Conservation (phyloP, 208 protist species). For the Lotmaria passim region DNA sequence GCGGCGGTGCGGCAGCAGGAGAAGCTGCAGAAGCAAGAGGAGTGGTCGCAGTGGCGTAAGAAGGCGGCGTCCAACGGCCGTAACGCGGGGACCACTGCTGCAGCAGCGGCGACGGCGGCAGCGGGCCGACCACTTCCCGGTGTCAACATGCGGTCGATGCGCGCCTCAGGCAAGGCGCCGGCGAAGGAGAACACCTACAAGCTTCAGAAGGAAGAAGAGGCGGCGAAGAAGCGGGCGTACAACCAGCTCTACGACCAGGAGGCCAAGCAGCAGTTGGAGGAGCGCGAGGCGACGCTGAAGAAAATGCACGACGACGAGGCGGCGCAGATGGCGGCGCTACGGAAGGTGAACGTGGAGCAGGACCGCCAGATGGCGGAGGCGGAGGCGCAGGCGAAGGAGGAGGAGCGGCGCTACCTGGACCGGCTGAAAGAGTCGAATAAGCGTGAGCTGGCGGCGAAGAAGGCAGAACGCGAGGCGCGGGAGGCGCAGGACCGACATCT, state of each 20-base stretch:
- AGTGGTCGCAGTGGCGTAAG: slow-evolving; percentile 38
- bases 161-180: slow-evolving; percentile 18
- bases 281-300: slow-evolving; percentile 54
- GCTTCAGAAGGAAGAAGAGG: slow-evolving; percentile 56
- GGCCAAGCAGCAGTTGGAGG: slow-evolving; percentile 66
- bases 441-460: slow-evolving; percentile 62
- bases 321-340: slow-evolving; percentile 51
- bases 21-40: slow-evolving; percentile 48
- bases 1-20: slow-evolving; percentile 53
- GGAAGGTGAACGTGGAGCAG: slow-evolving; percentile 49
- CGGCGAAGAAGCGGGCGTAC: slow-evolving; percentile 72
- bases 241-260: slow-evolving; percentile 62
- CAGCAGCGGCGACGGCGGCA: background rate
- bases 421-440: slow-evolving; percentile 67
- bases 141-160: slow-evolving; percentile 48
- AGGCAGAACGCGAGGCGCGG: slow-evolving; percentile 34
- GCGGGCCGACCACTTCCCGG: slow-evolving; percentile 63
- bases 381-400: slow-evolving; percentile 43
- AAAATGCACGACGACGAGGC: slow-evolving; percentile 56
- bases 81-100: background rate
- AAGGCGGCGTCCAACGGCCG: slow-evolving; percentile 10
- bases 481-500: slow-evolving; percentile 60
- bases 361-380: slow-evolving; percentile 51
- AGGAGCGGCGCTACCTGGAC: slow-evolving; percentile 66
- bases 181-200: slow-evolving; percentile 53